Evolutionary conservation across 805 yeast species (phyloP).

Genomic region (Spathaspora passalidarum): DNA sequence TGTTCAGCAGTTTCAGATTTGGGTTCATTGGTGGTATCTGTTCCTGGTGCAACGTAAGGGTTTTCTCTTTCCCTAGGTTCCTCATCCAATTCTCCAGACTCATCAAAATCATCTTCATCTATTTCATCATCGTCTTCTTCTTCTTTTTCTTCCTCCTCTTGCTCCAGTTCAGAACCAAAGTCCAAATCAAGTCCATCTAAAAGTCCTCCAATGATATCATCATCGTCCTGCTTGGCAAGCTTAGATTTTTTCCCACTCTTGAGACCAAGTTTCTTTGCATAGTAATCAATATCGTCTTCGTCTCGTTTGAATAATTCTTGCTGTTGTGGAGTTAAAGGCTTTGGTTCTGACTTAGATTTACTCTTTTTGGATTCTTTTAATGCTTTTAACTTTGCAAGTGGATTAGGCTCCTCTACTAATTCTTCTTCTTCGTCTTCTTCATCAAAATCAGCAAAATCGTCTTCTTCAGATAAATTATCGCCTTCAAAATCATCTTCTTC

Average conservation of each 20-base stretch:
- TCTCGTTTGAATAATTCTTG: constrained; percentile 52
- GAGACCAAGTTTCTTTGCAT: constrained; percentile 77
- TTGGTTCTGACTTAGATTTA: constrained; percentile 8
- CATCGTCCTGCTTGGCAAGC: constrained; percentile 53
- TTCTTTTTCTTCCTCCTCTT: constrained; percentile 9
- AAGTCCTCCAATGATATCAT: constrained; percentile 79
- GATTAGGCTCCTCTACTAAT: constrained; percentile 17
- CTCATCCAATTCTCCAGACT: constrained; percentile 9
- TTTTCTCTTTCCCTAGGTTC: constrained; percentile 48
- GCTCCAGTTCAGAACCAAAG: constrained; percentile 19
- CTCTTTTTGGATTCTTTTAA: constrained; percentile 11
- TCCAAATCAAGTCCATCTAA: constrained; percentile 71
- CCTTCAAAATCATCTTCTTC: constrained; percentile 26
- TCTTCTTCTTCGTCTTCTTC: constrained; percentile 13
- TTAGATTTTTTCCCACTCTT: constrained; percentile 47
- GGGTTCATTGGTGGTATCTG: constrained; percentile 4
- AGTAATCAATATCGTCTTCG: constrained; percentile 77
- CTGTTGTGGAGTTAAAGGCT: constrained; percentile 35
- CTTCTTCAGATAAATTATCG: constrained; percentile 12
- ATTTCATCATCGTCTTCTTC: constrained; percentile 15
- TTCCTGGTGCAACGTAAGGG: constrained; percentile 67
- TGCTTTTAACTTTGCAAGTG: constrained; percentile 24
- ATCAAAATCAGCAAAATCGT: constrained; percentile 6
- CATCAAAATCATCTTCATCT: constrained; percentile 7
- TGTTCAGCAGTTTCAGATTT: constrained; percentile 22